phyloP scores from a whole-genome alignment of 225 moss, liverwort and hornwort species.

The Polytrichum formosum region DNA sequence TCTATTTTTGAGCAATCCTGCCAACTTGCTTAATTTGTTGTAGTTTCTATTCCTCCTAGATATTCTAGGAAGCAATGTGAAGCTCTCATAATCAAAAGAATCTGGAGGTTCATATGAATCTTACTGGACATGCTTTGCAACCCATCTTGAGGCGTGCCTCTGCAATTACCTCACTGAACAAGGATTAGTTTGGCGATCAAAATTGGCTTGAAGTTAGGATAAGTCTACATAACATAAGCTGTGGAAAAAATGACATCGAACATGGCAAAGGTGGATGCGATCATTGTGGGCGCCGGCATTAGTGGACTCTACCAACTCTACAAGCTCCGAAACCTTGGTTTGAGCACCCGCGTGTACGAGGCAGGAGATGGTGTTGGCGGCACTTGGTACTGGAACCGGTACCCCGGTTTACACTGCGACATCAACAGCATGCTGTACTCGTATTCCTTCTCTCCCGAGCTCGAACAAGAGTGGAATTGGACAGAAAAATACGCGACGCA shows the following conservation, averaged over 20 bases:
- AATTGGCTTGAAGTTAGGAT: no score
- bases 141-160: no score
- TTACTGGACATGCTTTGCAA: no score
- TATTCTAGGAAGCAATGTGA: no score
- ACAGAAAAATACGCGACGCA: conserved; percentile 19
- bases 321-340: conserved; percentile 18
- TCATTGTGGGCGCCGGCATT: conserved; percentile 29
- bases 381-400: conserved; percentile 43
- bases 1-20: no score
- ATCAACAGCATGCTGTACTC: conserved; percentile 27
- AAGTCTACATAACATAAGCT: no score
- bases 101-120: no score
- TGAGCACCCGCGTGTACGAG: conserved; percentile 22
- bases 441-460: conserved; percentile 40
- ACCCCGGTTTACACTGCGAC: conserved; percentile 49
- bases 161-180: no score
- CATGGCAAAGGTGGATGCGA: conserved; percentile 22
- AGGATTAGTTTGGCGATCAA: no score
- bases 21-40: no score
- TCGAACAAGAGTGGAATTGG: conserved; percentile 54
- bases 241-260: neutral
- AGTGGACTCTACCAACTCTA: conserved; percentile 35
- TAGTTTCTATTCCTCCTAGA: no score
- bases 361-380: conserved; percentile 38
- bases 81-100: no score